phyloP scores from a whole-genome alignment of 2,329 filamentous ascomycete species.

The Whalleya microplaca region DNA sequence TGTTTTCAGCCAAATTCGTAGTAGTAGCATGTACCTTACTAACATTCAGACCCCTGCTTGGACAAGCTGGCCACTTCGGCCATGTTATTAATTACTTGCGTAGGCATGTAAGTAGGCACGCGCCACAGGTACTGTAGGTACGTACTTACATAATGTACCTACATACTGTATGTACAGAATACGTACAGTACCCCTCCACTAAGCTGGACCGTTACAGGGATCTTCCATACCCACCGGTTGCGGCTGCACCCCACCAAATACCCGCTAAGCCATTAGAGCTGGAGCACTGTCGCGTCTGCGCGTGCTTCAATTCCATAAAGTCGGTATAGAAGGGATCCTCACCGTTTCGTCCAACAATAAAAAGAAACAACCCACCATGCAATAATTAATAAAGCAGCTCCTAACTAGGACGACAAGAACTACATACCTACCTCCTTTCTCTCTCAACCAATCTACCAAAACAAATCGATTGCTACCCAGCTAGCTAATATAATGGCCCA shows the following conservation, averaged over 20 bases:
- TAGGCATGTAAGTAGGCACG: slow-evolving; percentile 4
- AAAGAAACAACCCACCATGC: neutral
- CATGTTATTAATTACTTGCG: neutral
- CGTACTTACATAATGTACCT: too few species aligned
- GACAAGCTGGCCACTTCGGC: slow-evolving; percentile 35
- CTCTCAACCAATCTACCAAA: neutral
- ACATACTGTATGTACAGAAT: too few species aligned
- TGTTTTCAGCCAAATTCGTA: too few species aligned
- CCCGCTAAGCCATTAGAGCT: neutral
- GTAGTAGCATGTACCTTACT: slow-evolving; percentile 11
- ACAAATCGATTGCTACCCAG: neutral
- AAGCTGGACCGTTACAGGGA: too few species aligned
- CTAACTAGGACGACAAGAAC: too few species aligned
- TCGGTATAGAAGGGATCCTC: too few species aligned
- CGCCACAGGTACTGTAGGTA: slow-evolving; percentile 9
- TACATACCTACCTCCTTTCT: too few species aligned
- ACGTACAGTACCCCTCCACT: too few species aligned
- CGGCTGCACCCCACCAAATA: neutral
- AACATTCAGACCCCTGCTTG: slow-evolving; percentile 27
- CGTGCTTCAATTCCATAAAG: too few species aligned
- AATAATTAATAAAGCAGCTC: neutral
- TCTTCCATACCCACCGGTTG: too few species aligned
- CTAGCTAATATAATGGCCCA: slow-evolving; percentile 38
- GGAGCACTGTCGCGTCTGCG: too few species aligned
- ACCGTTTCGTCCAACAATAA: neutral